These are phyloP conservation scores for Prunus padus DNA, from an alignment of 306 rosid genomes.

Conservation along the genomic window DNA sequence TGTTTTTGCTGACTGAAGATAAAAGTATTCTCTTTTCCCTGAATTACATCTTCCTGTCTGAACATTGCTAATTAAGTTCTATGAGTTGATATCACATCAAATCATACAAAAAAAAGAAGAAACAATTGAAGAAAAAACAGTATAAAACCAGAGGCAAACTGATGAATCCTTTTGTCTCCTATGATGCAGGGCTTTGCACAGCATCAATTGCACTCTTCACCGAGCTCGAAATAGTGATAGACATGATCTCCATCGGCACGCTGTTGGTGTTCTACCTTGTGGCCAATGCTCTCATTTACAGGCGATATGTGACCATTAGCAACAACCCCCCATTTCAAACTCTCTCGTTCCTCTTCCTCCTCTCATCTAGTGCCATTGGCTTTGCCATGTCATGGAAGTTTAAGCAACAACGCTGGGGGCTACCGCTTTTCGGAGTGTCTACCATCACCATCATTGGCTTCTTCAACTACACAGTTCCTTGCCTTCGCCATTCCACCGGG, in stretches of 20 bases:
- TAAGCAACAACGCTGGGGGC: slow-evolving; percentile 66
- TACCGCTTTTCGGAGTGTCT: slow-evolving; percentile 43
- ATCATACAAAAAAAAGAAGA: neutral
- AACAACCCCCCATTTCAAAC: slow-evolving; percentile 49
- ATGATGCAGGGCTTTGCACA: slow-evolving; percentile 71
- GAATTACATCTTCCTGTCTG: too few species aligned
- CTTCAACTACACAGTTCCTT: slow-evolving; percentile 56
- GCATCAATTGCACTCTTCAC: slow-evolving; percentile 87
- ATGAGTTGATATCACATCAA: too few species aligned
- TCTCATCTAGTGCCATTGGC: slow-evolving; percentile 60
- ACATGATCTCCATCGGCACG: slow-evolving; percentile 71
- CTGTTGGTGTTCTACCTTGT: slow-evolving; percentile 87
- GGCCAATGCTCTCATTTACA: slow-evolving; percentile 82
- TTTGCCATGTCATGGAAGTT: slow-evolving; percentile 71
- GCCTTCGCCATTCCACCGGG: slow-evolving; percentile 13
- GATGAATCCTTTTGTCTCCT: neutral
- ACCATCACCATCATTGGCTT: slow-evolving; percentile 49
- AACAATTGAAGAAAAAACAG: neutral
- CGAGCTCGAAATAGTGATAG: slow-evolving; percentile 63
- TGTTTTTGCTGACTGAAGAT: too few species aligned
- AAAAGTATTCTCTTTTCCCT: too few species aligned
- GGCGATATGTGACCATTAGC: slow-evolving; percentile 57
- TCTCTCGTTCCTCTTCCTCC: slow-evolving; percentile 64
- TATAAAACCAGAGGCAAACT: neutral
- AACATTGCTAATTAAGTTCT: too few species aligned